Conservation (phyloP, 192 early-diverging fungal species). For the Coemansia sp. region DNA sequence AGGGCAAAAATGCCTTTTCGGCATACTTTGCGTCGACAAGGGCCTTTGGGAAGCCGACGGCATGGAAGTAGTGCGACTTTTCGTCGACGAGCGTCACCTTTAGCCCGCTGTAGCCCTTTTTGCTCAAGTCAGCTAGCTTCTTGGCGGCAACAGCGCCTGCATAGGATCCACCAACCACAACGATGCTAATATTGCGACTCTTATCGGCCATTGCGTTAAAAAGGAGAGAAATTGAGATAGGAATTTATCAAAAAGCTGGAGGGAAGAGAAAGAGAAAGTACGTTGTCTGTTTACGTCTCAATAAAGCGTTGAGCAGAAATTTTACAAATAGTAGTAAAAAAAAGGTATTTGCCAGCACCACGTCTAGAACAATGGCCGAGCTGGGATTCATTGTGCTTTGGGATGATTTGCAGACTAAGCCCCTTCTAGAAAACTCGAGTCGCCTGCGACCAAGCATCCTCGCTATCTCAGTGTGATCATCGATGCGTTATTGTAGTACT, state of each 20-base stretch:
- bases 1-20: conserved; percentile 54
- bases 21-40: conserved; percentile 54
- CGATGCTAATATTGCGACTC: conserved; percentile 42
- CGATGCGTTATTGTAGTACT: too few relatives aligned
- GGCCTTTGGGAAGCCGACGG: conserved; percentile 54
- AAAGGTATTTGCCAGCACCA: too few relatives aligned
- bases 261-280: too few relatives aligned
- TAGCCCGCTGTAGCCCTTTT: conserved; percentile 32
- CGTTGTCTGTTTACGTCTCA: too few relatives aligned
- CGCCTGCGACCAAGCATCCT: not conserved
- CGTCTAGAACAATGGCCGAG: too few relatives aligned
- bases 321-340: too few relatives aligned
- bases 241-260: not conserved
- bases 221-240: not conserved
- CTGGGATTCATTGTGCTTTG: too few relatives aligned
- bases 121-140: conserved; percentile 35
- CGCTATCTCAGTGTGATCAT: too few relatives aligned
- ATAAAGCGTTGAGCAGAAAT: too few relatives aligned
- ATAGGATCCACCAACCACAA: conserved; percentile 58
- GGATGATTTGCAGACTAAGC: too few relatives aligned
- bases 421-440: not conserved
- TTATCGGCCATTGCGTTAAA: conserved; percentile 18
- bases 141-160: conserved; percentile 53
- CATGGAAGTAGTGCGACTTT: conserved; percentile 59
- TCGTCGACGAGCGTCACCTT: conserved; percentile 60